Evolutionary conservation across 2,329 filamentous ascomycete species (phyloP), one percentile per base, ranked within the genome.

Genomic region (Chaetothyriales sp.): DNA sequence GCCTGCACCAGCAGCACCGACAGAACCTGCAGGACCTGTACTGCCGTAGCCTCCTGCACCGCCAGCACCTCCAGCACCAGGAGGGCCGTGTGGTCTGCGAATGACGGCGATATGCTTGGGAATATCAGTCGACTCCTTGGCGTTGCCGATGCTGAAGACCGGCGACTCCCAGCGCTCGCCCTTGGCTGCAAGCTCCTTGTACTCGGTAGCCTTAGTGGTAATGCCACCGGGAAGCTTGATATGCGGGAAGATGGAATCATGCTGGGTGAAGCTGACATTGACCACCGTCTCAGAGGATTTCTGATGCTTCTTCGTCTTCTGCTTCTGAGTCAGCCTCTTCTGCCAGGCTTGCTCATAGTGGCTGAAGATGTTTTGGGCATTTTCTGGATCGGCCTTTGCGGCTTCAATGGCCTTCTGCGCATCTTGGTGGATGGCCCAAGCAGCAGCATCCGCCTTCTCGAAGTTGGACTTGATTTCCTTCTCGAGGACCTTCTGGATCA

Each of bases 101-200:
- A 66, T 72, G 49, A 83, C 68, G 39, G 71, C 59, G 1, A 67
- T 65, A 39, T 74, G 64, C 55, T 69, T 64, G 1, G 89, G 88
- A 44, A 95, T 75, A 61, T 84, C 78, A 20, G 70, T 75, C 43
- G 85, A 87, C 68, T 83, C 81, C 50, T 77, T 73, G 9, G 89
- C 88, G 44, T 71, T 77, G 46, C 92, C 90, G 60, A 96, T 83
- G 53, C 80, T 83, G 73, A 98, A 98, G 62, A 98, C 80, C 8
- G 90, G 87, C 54, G 85, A 93, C 74, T 95, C 84, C 92, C 92
- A 98, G 67, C 81, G 83, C 51, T 95, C 85, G 49, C 92, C 92
- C 78, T 92, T 87, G 59, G 73, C 74, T 7, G 90, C 86, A 52
- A 95, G 76, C 19, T 95, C 80, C 71, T 81, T 86, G 76, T 93